Conservation (phyloP, 495 filamentous ascomycete species). For the Hypoxylon cercidicola region DNA sequence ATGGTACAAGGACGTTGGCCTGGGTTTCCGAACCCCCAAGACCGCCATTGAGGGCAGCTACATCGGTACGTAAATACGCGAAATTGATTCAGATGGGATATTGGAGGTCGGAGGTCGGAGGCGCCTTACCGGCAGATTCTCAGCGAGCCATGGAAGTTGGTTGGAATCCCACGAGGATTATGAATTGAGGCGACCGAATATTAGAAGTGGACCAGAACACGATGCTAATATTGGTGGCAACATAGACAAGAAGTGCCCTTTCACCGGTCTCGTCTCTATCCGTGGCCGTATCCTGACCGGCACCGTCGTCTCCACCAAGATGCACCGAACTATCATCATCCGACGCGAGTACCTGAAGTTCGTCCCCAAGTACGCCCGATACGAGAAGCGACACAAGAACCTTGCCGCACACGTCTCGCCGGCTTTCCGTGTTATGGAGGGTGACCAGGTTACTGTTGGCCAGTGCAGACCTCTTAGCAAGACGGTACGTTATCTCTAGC, state of each 20-base stretch:
- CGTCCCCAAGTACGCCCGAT: conserved; percentile 98
- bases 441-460: conserved; percentile 98
- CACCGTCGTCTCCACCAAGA: conserved; percentile 98
- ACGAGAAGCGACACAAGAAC: conserved; percentile 99
- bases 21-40: conserved; percentile 98
- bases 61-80: conserved; percentile 81
- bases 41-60: conserved; percentile 97
- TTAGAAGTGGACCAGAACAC: neutral
- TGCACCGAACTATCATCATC: conserved; percentile 99
- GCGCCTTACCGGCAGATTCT: neutral
- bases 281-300: conserved; percentile 99
- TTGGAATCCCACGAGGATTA: conserved; percentile 1
- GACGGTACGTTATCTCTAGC: conserved; percentile 75
- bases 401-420: conserved; percentile 97
- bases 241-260: conserved; percentile 99
- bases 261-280: conserved; percentile 97
- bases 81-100: conserved; percentile 2
- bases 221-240: conserved; percentile 40
- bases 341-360: conserved; percentile 99
- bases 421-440: conserved; percentile 99
- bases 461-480: conserved; percentile 98
- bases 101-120: neutral
- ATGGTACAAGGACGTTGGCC: conserved; percentile 99
- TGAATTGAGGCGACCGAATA: neutral
- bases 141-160: neutral